Evolutionary conservation across 306 rosid species (phyloP).

Genomic region (Cucumis melo): DNA sequence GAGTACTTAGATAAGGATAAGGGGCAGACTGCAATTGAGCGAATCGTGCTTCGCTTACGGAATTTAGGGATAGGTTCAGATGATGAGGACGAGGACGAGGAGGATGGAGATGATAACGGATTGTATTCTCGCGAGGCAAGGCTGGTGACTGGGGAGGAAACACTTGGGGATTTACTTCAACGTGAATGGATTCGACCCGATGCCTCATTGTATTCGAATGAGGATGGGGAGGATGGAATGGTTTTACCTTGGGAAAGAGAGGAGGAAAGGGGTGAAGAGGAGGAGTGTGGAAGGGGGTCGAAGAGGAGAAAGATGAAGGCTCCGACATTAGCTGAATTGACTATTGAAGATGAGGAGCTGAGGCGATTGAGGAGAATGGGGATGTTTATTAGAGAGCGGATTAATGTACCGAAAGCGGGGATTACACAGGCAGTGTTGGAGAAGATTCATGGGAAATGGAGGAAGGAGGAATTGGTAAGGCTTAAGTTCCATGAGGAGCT

Average conservation of each 20-base stretch:
- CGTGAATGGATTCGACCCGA: conserved; percentile 85
- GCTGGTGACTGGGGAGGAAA: conserved; percentile 61
- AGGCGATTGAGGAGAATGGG: conserved; percentile 60
- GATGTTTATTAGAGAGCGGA: conserved; percentile 39
- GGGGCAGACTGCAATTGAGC: conserved; percentile 56
- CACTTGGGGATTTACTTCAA: conserved; percentile 53
- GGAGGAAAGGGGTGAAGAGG: conserved; percentile 27
- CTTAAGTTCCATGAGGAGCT: conserved; percentile 87
- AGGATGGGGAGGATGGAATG: conserved; percentile 19
- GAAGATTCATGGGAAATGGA: conserved; percentile 70
- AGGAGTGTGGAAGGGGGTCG: conserved; percentile 24
- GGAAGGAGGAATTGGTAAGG: conserved; percentile 62
- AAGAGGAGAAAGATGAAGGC: conserved; percentile 39
- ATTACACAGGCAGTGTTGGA: conserved; percentile 56
- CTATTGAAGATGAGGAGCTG: conserved; percentile 71
- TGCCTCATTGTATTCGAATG: conserved; percentile 21
- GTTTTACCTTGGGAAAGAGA: conserved; percentile 65
- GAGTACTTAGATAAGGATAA: conserved; percentile 19
- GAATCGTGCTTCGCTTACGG: conserved; percentile 60
- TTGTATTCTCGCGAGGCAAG: conserved; percentile 17
- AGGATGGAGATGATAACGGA: conserved; percentile 10
- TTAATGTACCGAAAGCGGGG: conserved; percentile 82
- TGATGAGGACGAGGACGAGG: conserved; percentile 32
- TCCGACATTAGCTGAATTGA: conserved; percentile 61
- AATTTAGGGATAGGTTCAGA: conserved; percentile 51